Evolutionary conservation across 305 asterid genomes (phyloP).

Genomic region (Rubia tinctorum): DNA sequence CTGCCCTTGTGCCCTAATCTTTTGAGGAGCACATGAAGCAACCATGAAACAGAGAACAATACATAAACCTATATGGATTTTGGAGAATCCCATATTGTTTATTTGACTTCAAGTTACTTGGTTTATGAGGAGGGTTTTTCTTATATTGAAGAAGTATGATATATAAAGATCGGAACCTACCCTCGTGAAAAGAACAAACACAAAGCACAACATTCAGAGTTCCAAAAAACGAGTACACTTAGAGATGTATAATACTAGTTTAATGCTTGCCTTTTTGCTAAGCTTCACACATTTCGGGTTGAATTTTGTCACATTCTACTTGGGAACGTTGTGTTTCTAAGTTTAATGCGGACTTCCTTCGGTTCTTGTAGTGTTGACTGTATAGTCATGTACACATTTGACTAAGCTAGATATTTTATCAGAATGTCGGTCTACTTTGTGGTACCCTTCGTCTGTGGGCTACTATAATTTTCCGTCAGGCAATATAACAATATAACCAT

Average conservation of each 20-base stretch:
- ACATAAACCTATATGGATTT: constrained; percentile 25
- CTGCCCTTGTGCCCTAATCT: constrained; percentile 12
- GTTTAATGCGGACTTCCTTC: constrained; percentile 1
- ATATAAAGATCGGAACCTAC: constrained; percentile 30
- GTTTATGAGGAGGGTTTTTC: neutral
- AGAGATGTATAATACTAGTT: constrained; percentile 22
- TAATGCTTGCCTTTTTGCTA: constrained; percentile 44
- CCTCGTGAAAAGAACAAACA: constrained; percentile 36
- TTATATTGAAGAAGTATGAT: constrained; percentile 22
- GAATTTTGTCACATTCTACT: constrained; percentile 27
- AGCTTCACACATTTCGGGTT: constrained; percentile 47
- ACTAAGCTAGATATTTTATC: neutral
- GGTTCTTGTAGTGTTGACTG: neutral
- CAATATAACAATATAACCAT: too few relatives aligned
- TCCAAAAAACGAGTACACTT: constrained; percentile 44
- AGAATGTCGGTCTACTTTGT: too few relatives aligned
- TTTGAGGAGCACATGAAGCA: constrained; percentile 37
- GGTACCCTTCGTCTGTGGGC: too few relatives aligned
- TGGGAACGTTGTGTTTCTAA: neutral
- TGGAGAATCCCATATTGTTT: constrained; percentile 31
- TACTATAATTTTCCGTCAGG: too few relatives aligned
- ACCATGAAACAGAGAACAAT: constrained; percentile 28
- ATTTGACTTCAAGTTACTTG: constrained; percentile 6
- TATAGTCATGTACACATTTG: constrained; percentile 7
- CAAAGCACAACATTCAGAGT: constrained; percentile 72